Conservation (phyloP, 2,329 filamentous ascomycete genomes). For the Hirsutella rhossiliensis region DNA sequence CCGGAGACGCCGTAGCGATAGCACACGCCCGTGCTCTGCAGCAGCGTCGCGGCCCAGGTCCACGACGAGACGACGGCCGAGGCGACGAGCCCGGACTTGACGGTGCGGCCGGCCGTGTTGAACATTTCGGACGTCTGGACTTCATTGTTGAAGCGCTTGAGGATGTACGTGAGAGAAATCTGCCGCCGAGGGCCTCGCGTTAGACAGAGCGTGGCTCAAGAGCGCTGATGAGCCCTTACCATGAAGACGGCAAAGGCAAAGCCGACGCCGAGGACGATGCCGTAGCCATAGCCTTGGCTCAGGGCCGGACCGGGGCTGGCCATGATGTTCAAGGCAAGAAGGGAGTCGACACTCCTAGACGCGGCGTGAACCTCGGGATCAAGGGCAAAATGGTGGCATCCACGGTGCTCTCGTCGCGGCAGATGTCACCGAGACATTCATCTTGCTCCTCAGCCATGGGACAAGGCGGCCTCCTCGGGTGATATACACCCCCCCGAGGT, state of each 20-base stretch:
- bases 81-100: slow-evolving; percentile 80
- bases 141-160: slow-evolving; percentile 51
- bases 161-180: slow-evolving; percentile 57
- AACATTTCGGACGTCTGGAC: slow-evolving; percentile 90
- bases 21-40: slow-evolving; percentile 71
- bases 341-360: no score
- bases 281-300: slow-evolving; percentile 60
- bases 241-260: slow-evolving; percentile 64
- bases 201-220: no score
- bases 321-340: slow-evolving; percentile 4
- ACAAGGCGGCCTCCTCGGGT: no score
- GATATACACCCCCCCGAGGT: no score
- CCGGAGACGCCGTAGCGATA: slow-evolving; percentile 65
- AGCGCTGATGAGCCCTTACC: no score
- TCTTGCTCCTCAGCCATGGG: no score
- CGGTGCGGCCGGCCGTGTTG: slow-evolving; percentile 74
- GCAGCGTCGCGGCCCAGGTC: slow-evolving; percentile 81
- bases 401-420: no score
- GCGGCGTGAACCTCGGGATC: no score
- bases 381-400: no score
- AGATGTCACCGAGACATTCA: no score
- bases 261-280: slow-evolving; percentile 63
- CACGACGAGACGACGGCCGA: slow-evolving; percentile 86
- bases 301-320: slow-evolving; percentile 22
- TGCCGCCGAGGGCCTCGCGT: slow-evolving; percentile 1